These are phyloP conservation scores for Fraxinus platypoda DNA, from an alignment of 305 asterid species.

Conservation along the genomic window DNA sequence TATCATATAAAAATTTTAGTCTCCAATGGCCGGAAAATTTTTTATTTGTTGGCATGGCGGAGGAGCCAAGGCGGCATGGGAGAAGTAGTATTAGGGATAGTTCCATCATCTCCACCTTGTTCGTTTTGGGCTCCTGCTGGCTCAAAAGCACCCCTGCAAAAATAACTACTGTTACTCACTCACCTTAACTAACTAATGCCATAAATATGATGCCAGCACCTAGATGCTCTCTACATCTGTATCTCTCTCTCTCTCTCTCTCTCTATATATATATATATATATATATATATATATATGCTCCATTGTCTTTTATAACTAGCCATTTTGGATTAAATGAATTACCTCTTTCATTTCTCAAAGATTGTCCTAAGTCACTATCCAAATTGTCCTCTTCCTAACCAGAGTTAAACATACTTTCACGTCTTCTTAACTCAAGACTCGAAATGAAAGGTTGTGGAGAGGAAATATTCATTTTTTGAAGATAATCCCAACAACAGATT, in stretches of 20 bases:
- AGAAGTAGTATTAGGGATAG: conserved; percentile 12
- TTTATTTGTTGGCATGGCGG: conserved; percentile 25
- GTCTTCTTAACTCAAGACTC: not conserved
- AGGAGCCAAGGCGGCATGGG: conserved; percentile 51
- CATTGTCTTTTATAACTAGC: not conserved
- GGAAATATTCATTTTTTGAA: not conserved
- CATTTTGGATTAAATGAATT: not conserved
- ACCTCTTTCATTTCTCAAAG: not conserved
- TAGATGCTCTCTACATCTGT: too few species aligned
- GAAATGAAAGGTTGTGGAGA: not conserved
- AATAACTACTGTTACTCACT: not conserved
- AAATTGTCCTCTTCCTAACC: not conserved
- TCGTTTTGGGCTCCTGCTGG: conserved; percentile 12
- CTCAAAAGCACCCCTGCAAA: conserved; percentile 28
- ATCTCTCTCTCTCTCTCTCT: too few species aligned
- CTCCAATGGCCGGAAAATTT: not conserved
- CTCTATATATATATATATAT: too few species aligned
- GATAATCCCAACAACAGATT: too few species aligned
- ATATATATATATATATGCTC: not conserved
- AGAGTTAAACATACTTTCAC: not conserved
- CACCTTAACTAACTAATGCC: not conserved
- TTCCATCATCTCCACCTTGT: conserved; percentile 22
- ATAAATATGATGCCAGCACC: not conserved
- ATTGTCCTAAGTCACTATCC: not conserved
- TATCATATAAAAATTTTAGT: not conserved